Evolutionary conservation across 306 rosid genomes (phyloP), one percentile per base, ranked within the genome.

Genomic region (Sicyos edulis): DNA sequence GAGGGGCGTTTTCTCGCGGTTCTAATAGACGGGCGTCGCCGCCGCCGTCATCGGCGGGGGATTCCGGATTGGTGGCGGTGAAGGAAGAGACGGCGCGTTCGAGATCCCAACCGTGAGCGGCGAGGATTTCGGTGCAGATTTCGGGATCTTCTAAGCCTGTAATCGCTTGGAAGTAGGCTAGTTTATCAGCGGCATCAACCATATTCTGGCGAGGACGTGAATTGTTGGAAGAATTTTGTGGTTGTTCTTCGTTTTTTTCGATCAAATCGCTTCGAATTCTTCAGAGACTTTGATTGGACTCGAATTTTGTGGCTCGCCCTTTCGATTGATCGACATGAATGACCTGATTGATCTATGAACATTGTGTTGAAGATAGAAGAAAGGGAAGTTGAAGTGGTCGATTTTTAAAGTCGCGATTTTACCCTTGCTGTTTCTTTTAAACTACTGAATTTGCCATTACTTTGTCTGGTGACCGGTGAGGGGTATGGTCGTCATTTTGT

Each of bases 81-180:
- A 86, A 80, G 42, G 96, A 82, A 22, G 99, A 95, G 83, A 95
- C 81, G 58, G 99, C 99, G 62, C 79, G 95, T 82, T 95, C 97
- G 17, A 95, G 92, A 95, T 95, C 95, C 99, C 99, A 95, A 59
- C 79, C 82, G 72, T 95, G 95, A 10, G 97, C 99, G 32, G 85
- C 84, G 22, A 95, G 96, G 77, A 95, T 91, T 71, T 95, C 91
- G 0, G 82, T 83, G 82, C 97, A 95, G 81, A 95, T 85, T 32
- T 91, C 97, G 54, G 89, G 82, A 87, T 91, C 95, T 75, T 95
- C 83, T 13, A 95, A 74, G 62, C 99, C 97, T 1, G 97, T 95
- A 81, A 95, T 84, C 16, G 99, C 97, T 83, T 89, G 97, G 59
- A 91, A 95, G 75, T 87, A 89, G 21, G 83, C 89, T 71, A 95